Conservation (phyloP, 2,329 filamentous ascomycete genomes). For the Paracoccidioides brasiliensis region DNA sequence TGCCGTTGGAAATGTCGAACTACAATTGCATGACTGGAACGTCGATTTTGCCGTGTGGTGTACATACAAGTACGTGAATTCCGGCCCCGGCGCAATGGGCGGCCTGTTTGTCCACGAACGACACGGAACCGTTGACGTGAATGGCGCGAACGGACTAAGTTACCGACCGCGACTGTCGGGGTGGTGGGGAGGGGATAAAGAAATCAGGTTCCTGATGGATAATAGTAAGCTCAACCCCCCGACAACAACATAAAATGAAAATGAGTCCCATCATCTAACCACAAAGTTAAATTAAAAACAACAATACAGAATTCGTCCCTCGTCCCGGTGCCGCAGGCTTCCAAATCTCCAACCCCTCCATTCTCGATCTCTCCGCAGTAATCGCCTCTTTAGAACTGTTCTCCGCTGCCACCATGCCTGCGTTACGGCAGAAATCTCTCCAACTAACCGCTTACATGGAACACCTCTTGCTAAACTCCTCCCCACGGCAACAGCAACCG, state of each 20-base stretch:
- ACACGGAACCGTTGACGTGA: slow-evolving; percentile 41
- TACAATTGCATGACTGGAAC: slow-evolving; percentile 73
- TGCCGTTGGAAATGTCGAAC: slow-evolving; percentile 68
- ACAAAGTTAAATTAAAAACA: background rate
- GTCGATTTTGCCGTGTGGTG: slow-evolving; percentile 91
- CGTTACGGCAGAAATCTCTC: slow-evolving; percentile 57
- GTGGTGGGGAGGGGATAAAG: slow-evolving; percentile 79
- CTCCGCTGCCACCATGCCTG: slow-evolving; percentile 53
- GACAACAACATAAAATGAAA: background rate
- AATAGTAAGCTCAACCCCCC: slow-evolving; percentile 36
- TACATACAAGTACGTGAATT: slow-evolving; percentile 88
- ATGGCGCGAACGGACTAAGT: slow-evolving; percentile 14
- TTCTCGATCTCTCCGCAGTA: slow-evolving; percentile 64
- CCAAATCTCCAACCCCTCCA: slow-evolving; percentile 74
- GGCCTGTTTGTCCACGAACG: slow-evolving; percentile 68
- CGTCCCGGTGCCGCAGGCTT: slow-evolving; percentile 67
- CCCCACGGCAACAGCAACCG: background rate
- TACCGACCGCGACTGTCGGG: slow-evolving; percentile 60
- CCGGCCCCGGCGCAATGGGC: slow-evolving; percentile 67
- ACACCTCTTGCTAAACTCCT: slow-evolving; percentile 39
- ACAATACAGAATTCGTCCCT: slow-evolving; percentile 49
- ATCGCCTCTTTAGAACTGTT: slow-evolving; percentile 63
- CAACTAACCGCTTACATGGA: slow-evolving; percentile 66
- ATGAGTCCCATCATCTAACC: background rate
- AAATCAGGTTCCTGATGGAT: slow-evolving; percentile 67